Evolutionary conservation across 2,329 filamentous ascomycete genomes (phyloP).

Genomic region (Capronia americana): DNA sequence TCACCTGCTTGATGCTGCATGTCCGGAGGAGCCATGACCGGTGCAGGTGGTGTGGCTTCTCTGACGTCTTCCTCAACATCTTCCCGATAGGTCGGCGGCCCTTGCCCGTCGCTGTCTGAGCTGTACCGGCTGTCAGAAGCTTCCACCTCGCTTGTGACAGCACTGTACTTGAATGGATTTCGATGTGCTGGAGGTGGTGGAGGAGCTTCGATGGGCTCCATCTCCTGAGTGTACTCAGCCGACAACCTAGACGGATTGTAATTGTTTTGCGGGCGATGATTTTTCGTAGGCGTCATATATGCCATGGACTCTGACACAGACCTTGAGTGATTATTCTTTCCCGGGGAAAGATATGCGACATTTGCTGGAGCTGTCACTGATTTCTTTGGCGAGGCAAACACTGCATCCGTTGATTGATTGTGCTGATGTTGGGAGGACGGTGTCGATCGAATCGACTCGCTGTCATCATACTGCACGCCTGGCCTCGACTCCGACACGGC

Average conservation of each 20-base stretch:
- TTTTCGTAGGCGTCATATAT: slow-evolving; percentile 33
- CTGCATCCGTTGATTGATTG: slow-evolving; percentile 52
- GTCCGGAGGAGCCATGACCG: slow-evolving; percentile 77
- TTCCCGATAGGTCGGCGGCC: slow-evolving; percentile 36
- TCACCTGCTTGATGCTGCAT: slow-evolving; percentile 78
- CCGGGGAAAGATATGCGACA: slow-evolving; percentile 31
- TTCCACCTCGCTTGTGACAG: slow-evolving; percentile 32
- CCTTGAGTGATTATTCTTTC: slow-evolving; percentile 37
- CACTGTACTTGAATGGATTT: slow-evolving; percentile 36
- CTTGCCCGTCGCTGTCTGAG: slow-evolving; percentile 48
- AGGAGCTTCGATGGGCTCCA: slow-evolving; percentile 33
- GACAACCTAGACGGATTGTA: slow-evolving; percentile 35
- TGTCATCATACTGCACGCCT: slow-evolving; percentile 54
- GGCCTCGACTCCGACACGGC: slow-evolving; percentile 40
- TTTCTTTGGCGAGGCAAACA: slow-evolving; percentile 57
- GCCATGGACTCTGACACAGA: slow-evolving; percentile 39
- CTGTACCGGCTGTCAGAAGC: slow-evolving; percentile 47
- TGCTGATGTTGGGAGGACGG: slow-evolving; percentile 57
- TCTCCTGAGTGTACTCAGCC: slow-evolving; percentile 27
- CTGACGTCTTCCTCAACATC: slow-evolving; percentile 46
- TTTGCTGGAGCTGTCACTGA: slow-evolving; percentile 31
- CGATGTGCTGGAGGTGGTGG: slow-evolving; percentile 49
- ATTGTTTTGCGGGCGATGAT: slow-evolving; percentile 30
- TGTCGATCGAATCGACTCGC: slow-evolving; percentile 57
- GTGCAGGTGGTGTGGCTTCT: slow-evolving; percentile 70